phyloP scores from a whole-genome alignment of 257 asterid genomes.

The Lantana camara region DNA sequence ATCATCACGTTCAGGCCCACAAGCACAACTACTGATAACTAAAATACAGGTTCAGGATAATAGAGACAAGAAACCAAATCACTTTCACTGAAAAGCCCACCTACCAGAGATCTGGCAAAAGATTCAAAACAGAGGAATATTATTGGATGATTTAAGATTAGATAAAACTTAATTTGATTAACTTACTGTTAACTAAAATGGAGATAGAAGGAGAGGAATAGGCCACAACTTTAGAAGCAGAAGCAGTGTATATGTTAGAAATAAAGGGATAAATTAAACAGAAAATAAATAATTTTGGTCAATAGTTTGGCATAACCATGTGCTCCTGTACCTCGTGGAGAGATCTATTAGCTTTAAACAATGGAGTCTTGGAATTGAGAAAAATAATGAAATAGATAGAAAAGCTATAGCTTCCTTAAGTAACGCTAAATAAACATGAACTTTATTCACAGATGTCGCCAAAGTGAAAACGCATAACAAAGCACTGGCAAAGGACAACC shows the following conservation, averaged over 20 bases:
- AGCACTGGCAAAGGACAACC: constrained; percentile 17
- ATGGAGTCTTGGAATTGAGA: constrained; percentile 41
- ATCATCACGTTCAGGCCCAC: constrained; percentile 52
- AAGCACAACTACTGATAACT: constrained; percentile 30
- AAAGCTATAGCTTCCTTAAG: too few relatives aligned
- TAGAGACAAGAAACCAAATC: too few relatives aligned
- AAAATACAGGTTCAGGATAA: constrained; percentile 33
- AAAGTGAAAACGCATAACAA: constrained; percentile 31
- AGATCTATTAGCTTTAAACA: constrained; percentile 47
- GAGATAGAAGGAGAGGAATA: constrained; percentile 24
- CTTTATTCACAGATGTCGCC: constrained; percentile 42
- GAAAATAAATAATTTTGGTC: constrained; percentile 30
- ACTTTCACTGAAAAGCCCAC: too few relatives aligned
- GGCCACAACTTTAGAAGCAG: too few relatives aligned
- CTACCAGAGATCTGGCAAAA: too few relatives aligned
- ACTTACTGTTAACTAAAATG: constrained; percentile 3
- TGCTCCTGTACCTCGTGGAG: constrained; percentile 50
- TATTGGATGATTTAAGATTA: constrained; percentile 19
- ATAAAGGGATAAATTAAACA: not conserved
- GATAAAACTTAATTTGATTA: constrained; percentile 6
- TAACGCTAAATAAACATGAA: constrained; percentile 52
- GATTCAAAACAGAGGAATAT: too few relatives aligned
- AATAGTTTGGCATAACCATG: constrained; percentile 55
- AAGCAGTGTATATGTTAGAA: too few relatives aligned
- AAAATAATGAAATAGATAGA: too few relatives aligned